Evolutionary conservation across 2,329 filamentous ascomycete species (phyloP).

Genomic region (Moelleriella libera): DNA sequence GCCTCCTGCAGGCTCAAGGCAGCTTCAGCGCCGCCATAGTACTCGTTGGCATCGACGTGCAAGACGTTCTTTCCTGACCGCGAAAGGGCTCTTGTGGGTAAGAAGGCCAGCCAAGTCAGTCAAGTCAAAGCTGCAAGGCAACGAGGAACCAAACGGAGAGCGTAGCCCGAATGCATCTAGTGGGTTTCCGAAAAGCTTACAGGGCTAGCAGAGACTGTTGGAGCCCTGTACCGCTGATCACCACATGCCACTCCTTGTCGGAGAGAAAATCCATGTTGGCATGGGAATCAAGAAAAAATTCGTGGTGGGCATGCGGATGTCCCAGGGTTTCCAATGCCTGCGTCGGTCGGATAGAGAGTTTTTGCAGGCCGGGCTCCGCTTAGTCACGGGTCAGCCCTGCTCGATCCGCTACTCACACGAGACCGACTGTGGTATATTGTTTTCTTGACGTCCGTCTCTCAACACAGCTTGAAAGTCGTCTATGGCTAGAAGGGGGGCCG

Average conservation of each 20-base stretch:
- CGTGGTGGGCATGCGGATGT: slow-evolving; percentile 4
- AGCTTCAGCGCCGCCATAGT: slow-evolving; percentile 78
- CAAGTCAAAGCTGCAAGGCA: neutral
- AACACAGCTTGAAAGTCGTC: too few species aligned
- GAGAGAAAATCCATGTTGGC: slow-evolving; percentile 56
- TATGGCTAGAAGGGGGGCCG: too few species aligned
- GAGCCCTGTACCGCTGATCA: slow-evolving; percentile 66
- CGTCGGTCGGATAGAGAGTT: slow-evolving; percentile 3
- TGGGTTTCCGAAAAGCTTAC: slow-evolving; percentile 35
- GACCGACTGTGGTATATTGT: too few species aligned
- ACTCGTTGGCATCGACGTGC: slow-evolving; percentile 75
- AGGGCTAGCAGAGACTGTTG: slow-evolving; percentile 68
- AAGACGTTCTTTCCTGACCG: slow-evolving; percentile 84
- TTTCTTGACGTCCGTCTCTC: too few species aligned
- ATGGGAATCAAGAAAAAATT: slow-evolving; percentile 6
- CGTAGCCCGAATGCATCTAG: neutral
- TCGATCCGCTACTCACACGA: too few species aligned
- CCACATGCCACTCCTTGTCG: slow-evolving; percentile 65
- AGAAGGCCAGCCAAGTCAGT: slow-evolving; percentile 17
- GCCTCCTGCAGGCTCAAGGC: slow-evolving; percentile 74
- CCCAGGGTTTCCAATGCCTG: neutral
- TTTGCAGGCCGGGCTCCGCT: slow-evolving; percentile 5
- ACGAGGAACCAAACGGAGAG: neutral
- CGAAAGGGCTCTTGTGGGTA: slow-evolving; percentile 61
- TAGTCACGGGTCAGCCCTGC: neutral